A percentile compares a stretch with the other conserved stretches of the same genome.
These are phyloP conservation scores for Magnolia sinica DNA, from an alignment of 164 flowering plant species.

Conservation along the genomic window DNA sequence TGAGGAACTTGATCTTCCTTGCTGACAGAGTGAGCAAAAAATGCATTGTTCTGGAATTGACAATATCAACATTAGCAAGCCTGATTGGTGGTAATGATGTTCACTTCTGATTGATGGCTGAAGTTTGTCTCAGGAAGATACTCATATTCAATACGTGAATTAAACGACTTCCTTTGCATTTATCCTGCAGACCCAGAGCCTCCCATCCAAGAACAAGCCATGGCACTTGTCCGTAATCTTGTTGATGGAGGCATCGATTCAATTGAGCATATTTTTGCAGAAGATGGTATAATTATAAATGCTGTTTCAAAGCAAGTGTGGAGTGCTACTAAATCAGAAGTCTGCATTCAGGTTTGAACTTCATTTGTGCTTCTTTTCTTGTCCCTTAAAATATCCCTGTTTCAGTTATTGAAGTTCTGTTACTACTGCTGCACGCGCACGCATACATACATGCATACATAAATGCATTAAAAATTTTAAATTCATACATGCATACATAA, in stretches of 20 bases:
- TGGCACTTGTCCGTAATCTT: constrained; percentile 85
- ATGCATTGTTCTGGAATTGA: constrained; percentile 54
- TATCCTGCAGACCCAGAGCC: constrained; percentile 67
- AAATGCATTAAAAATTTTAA: too few species aligned
- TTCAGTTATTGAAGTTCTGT: too few species aligned
- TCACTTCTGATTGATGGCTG: not conserved
- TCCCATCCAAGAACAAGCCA: constrained; percentile 82
- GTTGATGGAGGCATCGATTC: constrained; percentile 66
- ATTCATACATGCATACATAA: too few species aligned
- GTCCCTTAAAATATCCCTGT: not conserved
- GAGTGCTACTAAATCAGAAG: constrained; percentile 49
- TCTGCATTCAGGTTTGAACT: constrained; percentile 67
- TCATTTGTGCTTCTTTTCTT: not conserved
- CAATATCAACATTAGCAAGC: constrained; percentile 57
- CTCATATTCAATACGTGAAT: not conserved
- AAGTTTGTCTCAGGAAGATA: not conserved
- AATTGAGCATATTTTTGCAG: constrained; percentile 56
- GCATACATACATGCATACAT: too few species aligned
- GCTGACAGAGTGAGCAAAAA: constrained; percentile 64
- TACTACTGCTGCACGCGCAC: too few species aligned
- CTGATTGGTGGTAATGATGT: constrained; percentile 66
- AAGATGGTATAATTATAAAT: constrained; percentile 59
- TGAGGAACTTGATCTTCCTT: constrained; percentile 76
- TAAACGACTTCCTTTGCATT: constrained; percentile 1
- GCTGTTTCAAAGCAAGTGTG: constrained; percentile 70